phyloP scores from a whole-genome alignment of 768 basidiomycete genomes.

The Cyclocybe aegerita region DNA sequence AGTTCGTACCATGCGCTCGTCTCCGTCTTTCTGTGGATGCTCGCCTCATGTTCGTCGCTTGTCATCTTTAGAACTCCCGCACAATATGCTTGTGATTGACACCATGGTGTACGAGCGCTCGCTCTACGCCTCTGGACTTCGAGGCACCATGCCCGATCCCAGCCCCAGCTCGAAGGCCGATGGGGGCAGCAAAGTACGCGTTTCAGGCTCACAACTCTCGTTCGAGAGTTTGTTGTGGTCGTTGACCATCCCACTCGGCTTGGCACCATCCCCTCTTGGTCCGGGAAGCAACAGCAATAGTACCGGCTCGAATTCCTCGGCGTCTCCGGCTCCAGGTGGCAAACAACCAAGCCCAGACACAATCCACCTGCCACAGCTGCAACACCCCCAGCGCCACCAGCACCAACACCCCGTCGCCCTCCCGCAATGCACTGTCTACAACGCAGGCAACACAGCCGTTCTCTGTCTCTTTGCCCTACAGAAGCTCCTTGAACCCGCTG shows the following conservation, averaged over 20 bases:
- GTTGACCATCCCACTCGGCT: slow-evolving; percentile 39
- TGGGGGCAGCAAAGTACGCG: slow-evolving; percentile 47
- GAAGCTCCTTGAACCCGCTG: slow-evolving; percentile 58
- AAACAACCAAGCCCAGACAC: too few relatives aligned
- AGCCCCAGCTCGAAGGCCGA: slow-evolving; percentile 17
- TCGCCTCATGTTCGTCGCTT: neutral
- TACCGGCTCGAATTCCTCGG: too few relatives aligned
- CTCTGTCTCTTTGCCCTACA: slow-evolving; percentile 69
- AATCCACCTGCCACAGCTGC: neutral
- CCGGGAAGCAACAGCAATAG: slow-evolving; percentile 8
- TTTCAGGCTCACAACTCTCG: slow-evolving; percentile 54
- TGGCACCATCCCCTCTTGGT: slow-evolving; percentile 5
- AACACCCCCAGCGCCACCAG: slow-evolving; percentile 9
- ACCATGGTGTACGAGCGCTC: slow-evolving; percentile 61
- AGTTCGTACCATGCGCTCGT: slow-evolving; percentile 43
- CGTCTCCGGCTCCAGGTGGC: too few relatives aligned
- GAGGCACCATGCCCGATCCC: slow-evolving; percentile 62
- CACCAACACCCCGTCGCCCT: slow-evolving; percentile 24
- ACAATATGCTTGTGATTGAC: slow-evolving; percentile 71
- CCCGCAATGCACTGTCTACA: slow-evolving; percentile 53
- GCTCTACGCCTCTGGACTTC: slow-evolving; percentile 56
- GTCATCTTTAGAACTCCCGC: slow-evolving; percentile 57
- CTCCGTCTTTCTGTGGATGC: slow-evolving; percentile 3
- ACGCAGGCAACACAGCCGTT: slow-evolving; percentile 82
- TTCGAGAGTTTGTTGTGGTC: slow-evolving; percentile 64